These are phyloP conservation scores for Aspergillus eucalypticola DNA, from an alignment of 2,329 filamentous ascomycete species.

Conservation along the genomic window DNA sequence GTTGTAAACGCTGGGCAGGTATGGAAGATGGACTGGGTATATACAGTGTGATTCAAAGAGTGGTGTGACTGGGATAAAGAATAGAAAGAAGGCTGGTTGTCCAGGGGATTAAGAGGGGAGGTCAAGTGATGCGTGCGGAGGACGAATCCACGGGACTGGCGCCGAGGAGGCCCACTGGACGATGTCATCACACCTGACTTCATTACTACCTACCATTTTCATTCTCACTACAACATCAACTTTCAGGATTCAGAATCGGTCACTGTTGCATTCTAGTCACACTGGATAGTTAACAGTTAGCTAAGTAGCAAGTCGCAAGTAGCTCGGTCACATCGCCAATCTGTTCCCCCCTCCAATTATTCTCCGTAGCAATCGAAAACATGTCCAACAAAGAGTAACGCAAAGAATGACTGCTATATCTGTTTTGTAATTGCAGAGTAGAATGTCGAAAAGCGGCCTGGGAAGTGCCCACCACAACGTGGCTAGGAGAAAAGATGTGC, in stretches of 20 bases:
- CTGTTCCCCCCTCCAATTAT: not conserved
- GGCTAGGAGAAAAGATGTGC: not conserved
- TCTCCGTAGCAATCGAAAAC: conserved; percentile 2
- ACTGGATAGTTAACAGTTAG: not conserved
- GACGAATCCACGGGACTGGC: conserved; percentile 18
- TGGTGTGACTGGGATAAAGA: not conserved
- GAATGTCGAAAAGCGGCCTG: conserved; percentile 4
- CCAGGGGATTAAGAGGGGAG: conserved; percentile 14
- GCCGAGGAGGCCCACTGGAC: not conserved
- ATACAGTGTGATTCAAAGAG: not conserved
- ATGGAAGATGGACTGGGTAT: not conserved
- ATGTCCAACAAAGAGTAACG: conserved; percentile 11
- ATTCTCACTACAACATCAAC: not conserved
- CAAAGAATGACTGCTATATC: conserved; percentile 8
- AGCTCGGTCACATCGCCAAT: not conserved
- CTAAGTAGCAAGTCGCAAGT: not conserved
- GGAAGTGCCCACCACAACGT: not conserved
- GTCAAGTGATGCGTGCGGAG: conserved; percentile 22
- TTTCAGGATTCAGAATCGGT: no score
- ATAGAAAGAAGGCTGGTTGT: conserved; percentile 7
- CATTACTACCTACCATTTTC: no score
- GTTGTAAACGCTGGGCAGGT: not conserved
- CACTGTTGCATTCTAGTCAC: no score
- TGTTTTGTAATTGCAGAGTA: conserved; percentile 9
- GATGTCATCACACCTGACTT: conserved; percentile 4